Conservation (phyloP, 1,284 basidiomycete species). For the Coriolopsis trogii region DNA sequence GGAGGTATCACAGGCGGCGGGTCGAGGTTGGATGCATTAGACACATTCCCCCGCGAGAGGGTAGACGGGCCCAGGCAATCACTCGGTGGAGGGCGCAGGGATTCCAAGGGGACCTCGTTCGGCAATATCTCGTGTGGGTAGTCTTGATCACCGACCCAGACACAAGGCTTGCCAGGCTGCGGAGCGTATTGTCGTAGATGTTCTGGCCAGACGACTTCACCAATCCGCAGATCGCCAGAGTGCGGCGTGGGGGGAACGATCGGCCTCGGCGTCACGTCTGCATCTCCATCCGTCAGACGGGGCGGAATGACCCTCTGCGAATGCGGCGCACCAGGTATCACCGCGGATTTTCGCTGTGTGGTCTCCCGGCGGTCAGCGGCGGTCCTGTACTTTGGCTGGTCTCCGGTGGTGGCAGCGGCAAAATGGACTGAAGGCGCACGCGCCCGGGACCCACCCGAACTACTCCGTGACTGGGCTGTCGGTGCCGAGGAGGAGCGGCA, state of each 20-base stretch:
- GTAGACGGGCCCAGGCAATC: background rate
- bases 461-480: conserved; percentile 5
- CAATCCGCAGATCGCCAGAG: background rate
- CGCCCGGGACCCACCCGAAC: conserved; percentile 2
- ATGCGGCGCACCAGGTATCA: conserved; percentile 30
- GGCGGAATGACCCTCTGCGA: conserved; percentile 24
- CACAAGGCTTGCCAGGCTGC: background rate
- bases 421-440: conserved; percentile 8
- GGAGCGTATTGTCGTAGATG: conserved; percentile 1
- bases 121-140: background rate
- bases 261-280: conserved; percentile 14
- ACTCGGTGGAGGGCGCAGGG: background rate
- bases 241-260: background rate
- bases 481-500: background rate
- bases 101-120: conserved; percentile 2
- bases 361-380: conserved; percentile 21
- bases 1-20: background rate
- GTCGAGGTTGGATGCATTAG: no score
- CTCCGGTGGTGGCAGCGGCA: background rate
- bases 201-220: background rate
- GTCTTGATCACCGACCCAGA: background rate
- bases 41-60: background rate
- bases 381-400: conserved; percentile 4
- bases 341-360: conserved; percentile 18
- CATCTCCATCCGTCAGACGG: conserved; percentile 5